Evolutionary conservation across 305 asterid genomes (phyloP), one percentile per base, ranked within the genome.

Genomic region (Fraxinus albicans): DNA sequence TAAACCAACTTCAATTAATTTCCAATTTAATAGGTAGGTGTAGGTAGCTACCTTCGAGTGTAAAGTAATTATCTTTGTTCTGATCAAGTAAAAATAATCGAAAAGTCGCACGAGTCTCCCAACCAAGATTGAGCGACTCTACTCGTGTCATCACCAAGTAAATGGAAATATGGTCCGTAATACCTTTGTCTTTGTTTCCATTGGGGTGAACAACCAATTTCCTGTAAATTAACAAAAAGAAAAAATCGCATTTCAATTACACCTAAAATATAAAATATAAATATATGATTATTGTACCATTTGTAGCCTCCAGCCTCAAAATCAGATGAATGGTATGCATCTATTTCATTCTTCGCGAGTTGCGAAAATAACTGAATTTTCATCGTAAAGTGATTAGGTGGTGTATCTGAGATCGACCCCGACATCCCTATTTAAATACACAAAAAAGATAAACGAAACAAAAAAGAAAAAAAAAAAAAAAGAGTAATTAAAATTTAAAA

Each of bases 221-320:
- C 91, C 91, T 89, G 83, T 79, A 75, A 19, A n/a, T 50, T 7
- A 58, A 6, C 27, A 55, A 3, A 58, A 6, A 58, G n/a, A 50
- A 1, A 17, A 6, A 19, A 6, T 7, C 70, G 23, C 2, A 8
- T 21, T 60, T 60, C 25, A 60, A 60, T 58, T 60, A 7, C 70
- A 60, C 29, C 29, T 1, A 8, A 25, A 31, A 31, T 31, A 31
- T 33, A 33, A 33, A 33, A 33, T 33, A 33, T 33, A 33, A 33
- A 33, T 0, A 33, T 33, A 33, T 33, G 36, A 33, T 70, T 47
- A 50, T 77, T 17, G 76, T 82, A 92, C 93, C 94, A 92, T 83
- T 87, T 88, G 84, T 89, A 92, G 85, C 96, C 93, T 67, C 90
- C 93, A 4, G 93, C 94, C 72, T 89, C 85, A 69, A 92, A 92